Conservation (phyloP, 139 green algal species). For the Protoeuglena noctilucae region DNA sequence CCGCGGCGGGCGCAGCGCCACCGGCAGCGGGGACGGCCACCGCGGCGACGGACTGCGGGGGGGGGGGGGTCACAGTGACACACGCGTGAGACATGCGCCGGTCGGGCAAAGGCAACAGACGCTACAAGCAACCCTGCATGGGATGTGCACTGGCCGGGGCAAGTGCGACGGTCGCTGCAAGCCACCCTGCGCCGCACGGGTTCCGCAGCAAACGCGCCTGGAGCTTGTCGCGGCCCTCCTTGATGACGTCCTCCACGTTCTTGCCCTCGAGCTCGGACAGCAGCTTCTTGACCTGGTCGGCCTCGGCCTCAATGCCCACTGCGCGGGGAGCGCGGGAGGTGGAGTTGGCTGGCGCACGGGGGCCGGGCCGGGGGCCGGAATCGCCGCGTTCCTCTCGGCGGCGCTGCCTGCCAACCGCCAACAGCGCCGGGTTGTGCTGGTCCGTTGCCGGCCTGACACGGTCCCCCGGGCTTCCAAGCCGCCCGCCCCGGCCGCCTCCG, state of each 20-base stretch:
- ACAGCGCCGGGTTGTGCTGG: too few relatives aligned
- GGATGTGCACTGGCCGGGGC: background rate
- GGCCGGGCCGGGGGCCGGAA: too few relatives aligned
- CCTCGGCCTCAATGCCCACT: constrained; percentile 49
- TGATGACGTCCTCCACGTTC: constrained; percentile 36
- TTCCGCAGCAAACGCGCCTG: constrained; percentile 42
- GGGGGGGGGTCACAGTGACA: background rate
- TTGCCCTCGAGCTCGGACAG: constrained; percentile 58
- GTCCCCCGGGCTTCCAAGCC: too few relatives aligned
- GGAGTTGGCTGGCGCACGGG: too few relatives aligned
- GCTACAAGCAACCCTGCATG: constrained; percentile 10
- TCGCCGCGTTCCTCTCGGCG: too few relatives aligned
- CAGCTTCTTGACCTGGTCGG: constrained; percentile 31
- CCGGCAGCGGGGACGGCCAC: constrained; percentile 22
- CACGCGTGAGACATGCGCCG: background rate
- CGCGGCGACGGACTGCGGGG: constrained; percentile 3
- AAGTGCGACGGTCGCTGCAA: too few relatives aligned
- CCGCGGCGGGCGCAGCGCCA: constrained; percentile 10
- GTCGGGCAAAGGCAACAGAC: constrained; percentile 8
- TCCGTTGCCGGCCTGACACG: too few relatives aligned
- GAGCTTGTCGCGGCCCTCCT: constrained; percentile 41
- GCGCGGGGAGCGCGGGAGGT: too few relatives aligned
- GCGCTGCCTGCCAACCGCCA: too few relatives aligned
- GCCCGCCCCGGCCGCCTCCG: too few relatives aligned
- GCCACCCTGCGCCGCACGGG: constrained; percentile 12